phyloP scores from a whole-genome alignment of 129 eudicot species.

The Flaveria bidentis region DNA sequence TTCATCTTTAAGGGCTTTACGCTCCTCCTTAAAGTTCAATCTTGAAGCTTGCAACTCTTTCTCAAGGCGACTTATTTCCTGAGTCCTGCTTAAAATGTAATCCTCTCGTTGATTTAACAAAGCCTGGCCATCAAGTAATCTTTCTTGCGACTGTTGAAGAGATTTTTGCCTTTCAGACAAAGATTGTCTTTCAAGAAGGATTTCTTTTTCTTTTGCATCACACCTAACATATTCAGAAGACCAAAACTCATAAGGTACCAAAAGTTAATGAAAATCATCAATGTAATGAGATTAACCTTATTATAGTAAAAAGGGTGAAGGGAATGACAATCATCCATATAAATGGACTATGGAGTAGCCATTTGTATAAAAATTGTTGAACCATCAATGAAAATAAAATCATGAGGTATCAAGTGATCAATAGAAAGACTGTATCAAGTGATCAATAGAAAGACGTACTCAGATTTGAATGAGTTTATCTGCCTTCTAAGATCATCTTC shows the following conservation, averaged over 20 bases:
- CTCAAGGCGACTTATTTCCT: slow-evolving; percentile 63
- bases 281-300: neutral
- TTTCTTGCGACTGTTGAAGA: slow-evolving; percentile 65
- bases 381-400: neutral
- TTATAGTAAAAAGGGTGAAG: slow-evolving; percentile 19
- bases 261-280: slow-evolving; percentile 6
- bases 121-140: slow-evolving; percentile 78
- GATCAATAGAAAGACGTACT: slow-evolving; percentile 49
- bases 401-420: neutral
- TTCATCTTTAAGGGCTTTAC: slow-evolving; percentile 50
- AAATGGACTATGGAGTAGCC: neutral
- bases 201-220: slow-evolving; percentile 82
- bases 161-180: slow-evolving; percentile 72
- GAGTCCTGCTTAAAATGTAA: slow-evolving; percentile 50
- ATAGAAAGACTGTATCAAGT: slow-evolving; percentile 30
- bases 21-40: slow-evolving; percentile 49
- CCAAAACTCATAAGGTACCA: slow-evolving; percentile 2
- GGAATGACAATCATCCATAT: neutral
- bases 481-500: slow-evolving; percentile 95
- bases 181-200: slow-evolving; percentile 72
- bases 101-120: slow-evolving; percentile 84
- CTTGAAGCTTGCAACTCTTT: slow-evolving; percentile 65
- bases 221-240: slow-evolving; percentile 43
- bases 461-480: slow-evolving; percentile 59
- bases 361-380: neutral